A percentile compares a stretch with the other conserved stretches of the same genome.
Evolutionary conservation across 2,329 filamentous ascomycete genomes (phyloP).

Genomic region (Hypocrella siamensis): DNA sequence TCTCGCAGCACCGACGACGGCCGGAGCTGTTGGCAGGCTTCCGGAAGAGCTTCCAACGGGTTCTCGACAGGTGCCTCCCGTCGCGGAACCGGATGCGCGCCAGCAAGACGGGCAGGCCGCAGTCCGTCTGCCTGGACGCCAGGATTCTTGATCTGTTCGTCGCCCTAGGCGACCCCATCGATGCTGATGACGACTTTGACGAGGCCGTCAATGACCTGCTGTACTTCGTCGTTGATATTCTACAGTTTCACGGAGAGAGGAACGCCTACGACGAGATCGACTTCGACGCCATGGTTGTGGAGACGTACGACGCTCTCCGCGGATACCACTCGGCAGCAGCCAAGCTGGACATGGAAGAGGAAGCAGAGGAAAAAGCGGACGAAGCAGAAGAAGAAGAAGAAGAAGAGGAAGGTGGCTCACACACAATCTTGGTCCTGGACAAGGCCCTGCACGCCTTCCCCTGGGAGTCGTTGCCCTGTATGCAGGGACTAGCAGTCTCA

Average conservation of each 20-base stretch:
- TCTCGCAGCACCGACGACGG: slow-evolving; percentile 55
- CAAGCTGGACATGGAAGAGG: too few relatives aligned
- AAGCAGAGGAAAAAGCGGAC: too few relatives aligned
- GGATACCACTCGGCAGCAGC: slow-evolving; percentile 54
- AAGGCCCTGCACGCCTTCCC: slow-evolving; percentile 83
- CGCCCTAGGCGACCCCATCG: slow-evolving; percentile 59
- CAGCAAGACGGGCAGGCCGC: slow-evolving; percentile 30
- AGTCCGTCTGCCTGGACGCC: slow-evolving; percentile 34
- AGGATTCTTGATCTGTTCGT: slow-evolving; percentile 77
- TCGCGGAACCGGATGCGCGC: slow-evolving; percentile 52
- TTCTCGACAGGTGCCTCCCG: slow-evolving; percentile 72
- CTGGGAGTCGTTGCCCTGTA: slow-evolving; percentile 88
- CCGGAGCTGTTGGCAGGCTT: slow-evolving; percentile 57
- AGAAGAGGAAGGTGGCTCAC: slow-evolving; percentile 29
- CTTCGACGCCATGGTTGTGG: slow-evolving; percentile 80
- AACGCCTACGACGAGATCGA: slow-evolving; percentile 98
- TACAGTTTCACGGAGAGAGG: slow-evolving; percentile 90
- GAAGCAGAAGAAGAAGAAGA: too few relatives aligned
- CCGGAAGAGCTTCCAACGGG: slow-evolving; percentile 58
- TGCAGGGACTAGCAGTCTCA: slow-evolving; percentile 65
- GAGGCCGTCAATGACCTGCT: slow-evolving; percentile 83
- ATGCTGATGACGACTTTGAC: slow-evolving; percentile 58
- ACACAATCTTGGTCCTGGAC: slow-evolving; percentile 82
- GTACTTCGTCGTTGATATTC: slow-evolving; percentile 90
- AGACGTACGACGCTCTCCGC: slow-evolving; percentile 70